Conservation (phyloP, 2,329 filamentous ascomycete genomes). For the Diaporthe velutina region DNA sequence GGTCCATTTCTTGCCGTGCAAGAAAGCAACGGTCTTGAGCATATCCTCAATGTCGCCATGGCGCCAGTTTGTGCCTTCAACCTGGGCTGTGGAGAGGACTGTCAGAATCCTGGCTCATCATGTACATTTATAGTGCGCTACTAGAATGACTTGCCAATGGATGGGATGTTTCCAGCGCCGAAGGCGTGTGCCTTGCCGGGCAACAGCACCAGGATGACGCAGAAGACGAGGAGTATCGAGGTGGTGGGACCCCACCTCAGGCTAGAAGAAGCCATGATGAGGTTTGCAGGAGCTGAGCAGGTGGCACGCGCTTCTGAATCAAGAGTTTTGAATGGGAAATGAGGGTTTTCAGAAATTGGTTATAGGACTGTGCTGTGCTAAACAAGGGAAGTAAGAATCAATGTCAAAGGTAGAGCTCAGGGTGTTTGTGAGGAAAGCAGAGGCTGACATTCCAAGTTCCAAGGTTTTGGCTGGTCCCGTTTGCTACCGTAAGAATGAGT, state of each 20-base stretch:
- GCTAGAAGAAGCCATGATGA: conserved; percentile 61
- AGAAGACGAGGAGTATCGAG: conserved; percentile 61
- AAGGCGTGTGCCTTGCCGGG: conserved; percentile 71
- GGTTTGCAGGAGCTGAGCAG: neutral
- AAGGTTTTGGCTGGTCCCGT: conserved; percentile 20
- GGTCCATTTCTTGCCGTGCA: conserved; percentile 88
- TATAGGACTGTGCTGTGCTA: neutral
- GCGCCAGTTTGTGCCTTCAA: conserved; percentile 78
- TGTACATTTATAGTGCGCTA: neutral
- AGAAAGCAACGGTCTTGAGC: conserved; percentile 81
- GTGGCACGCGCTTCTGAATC: neutral
- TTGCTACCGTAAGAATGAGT: conserved; percentile 28
- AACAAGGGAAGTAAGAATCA: neutral
- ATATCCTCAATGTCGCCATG: conserved; percentile 72
- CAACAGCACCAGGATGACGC: conserved; percentile 68
- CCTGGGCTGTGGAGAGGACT: conserved; percentile 53
- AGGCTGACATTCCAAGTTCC: conserved; percentile 28
- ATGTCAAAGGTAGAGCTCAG: neutral
- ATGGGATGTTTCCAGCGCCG: conserved; percentile 80
- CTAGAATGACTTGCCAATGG: conserved; percentile 56
- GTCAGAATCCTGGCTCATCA: neutral
- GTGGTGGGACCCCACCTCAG: conserved; percentile 60
- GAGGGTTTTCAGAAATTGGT: neutral
- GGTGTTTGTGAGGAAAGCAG: conserved; percentile 12
- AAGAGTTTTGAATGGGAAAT: neutral